Conservation (phyloP, 495 filamentous ascomycete species). For the Friedmanniomyces simplex region DNA sequence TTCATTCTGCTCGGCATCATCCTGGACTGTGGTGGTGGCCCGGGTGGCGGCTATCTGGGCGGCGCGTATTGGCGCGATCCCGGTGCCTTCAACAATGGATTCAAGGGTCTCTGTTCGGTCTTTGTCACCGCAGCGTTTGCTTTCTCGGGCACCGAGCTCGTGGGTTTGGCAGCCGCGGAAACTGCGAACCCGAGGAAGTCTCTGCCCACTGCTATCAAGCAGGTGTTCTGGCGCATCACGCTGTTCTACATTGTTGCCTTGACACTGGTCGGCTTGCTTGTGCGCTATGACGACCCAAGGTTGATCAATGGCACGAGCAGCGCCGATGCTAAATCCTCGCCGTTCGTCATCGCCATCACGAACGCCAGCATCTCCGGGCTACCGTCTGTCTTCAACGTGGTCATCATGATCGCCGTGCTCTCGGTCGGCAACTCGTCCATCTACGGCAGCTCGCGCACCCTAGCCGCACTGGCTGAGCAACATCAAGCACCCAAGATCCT, state of each 20-base stretch:
- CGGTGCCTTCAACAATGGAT: conserved; percentile 57
- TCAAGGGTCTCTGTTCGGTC: conserved; percentile 58
- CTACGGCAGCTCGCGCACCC: conserved; percentile 31
- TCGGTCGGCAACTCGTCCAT: conserved; percentile 33
- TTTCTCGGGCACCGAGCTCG: conserved; percentile 50
- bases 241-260: conserved; percentile 34
- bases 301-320: conserved; percentile 27
- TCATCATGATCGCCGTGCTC: conserved; percentile 38
- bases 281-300: conserved; percentile 24
- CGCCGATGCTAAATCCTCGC: conserved; percentile 28
- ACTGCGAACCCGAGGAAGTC: conserved; percentile 37
- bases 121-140: conserved; percentile 60
- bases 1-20: conserved; percentile 37
- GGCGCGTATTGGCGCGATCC: conserved; percentile 48
- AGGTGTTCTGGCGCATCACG: conserved; percentile 42
- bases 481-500: conserved; percentile 31
- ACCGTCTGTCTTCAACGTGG: conserved; percentile 33
- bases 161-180: conserved; percentile 40
- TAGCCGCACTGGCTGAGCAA: conserved; percentile 32
- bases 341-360: conserved; percentile 33
- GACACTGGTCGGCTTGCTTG: conserved; percentile 29
- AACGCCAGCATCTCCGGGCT: conserved; percentile 31
- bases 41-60: conserved; percentile 33
- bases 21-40: conserved; percentile 26
- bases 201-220: conserved; percentile 36